Evolutionary conservation across 352 stramenopile species (phyloP).

Genomic region (Pythium periplocum): DNA sequence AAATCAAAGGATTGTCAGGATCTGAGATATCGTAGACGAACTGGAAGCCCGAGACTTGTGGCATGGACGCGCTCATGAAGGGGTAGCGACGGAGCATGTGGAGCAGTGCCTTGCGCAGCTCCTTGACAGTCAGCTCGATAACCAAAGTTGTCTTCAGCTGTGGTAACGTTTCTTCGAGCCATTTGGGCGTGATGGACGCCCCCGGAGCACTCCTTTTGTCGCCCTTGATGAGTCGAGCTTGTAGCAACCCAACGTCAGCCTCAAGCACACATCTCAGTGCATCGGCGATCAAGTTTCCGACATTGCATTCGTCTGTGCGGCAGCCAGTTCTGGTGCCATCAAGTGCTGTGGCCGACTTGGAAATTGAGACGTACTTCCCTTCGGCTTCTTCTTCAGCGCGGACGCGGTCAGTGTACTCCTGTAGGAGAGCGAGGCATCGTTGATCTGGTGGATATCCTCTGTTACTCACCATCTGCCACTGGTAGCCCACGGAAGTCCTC

Average conservation of each 20-base stretch:
- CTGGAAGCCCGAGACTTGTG: conserved; percentile 62
- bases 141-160: conserved; percentile 48
- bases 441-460: conserved; percentile 42
- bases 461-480: conserved; percentile 75
- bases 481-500: conserved; percentile 22
- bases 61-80: conserved; percentile 61
- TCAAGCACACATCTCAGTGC: conserved; percentile 50
- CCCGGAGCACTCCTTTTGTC: conserved; percentile 49
- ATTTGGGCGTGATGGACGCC: conserved; percentile 44
- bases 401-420: conserved; percentile 34
- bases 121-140: conserved; percentile 36
- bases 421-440: conserved; percentile 33
- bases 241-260: conserved; percentile 57
- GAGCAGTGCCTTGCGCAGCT: conserved; percentile 46
- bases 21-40: conserved; percentile 27
- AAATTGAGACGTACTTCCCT: conserved; percentile 36
- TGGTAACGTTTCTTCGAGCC: conserved; percentile 67
- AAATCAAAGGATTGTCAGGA: conserved; percentile 14
- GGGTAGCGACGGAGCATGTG: conserved; percentile 62
- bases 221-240: conserved; percentile 81
- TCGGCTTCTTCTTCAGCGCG: conserved; percentile 42
- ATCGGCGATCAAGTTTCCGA: conserved; percentile 78
- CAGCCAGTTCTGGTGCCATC: conserved; percentile 63
- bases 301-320: conserved; percentile 57
- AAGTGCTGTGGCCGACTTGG: conserved; percentile 27